Percentiles rank a stretch among this genome's conserved stretches.
phyloP scores from a whole-genome alignment of 2,329 filamentous ascomycete species.

The Fusarium praegraminearum region DNA sequence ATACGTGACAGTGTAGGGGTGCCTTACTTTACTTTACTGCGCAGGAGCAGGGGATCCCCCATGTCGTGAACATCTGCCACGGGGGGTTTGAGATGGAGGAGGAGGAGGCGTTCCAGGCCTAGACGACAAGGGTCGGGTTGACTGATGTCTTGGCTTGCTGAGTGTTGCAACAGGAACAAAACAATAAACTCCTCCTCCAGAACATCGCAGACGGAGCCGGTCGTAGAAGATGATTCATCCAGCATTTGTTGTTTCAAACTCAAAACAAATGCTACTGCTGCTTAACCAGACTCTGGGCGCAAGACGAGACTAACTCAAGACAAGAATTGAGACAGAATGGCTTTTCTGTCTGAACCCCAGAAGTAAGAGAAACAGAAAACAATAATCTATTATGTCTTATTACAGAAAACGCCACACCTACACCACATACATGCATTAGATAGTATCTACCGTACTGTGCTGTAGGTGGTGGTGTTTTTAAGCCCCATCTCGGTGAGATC shows the following conservation, averaged over 20 bases:
- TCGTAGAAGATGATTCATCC: constrained; percentile 28
- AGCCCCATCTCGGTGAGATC: constrained; percentile 33
- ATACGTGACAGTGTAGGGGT: neutral
- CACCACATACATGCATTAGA: neutral
- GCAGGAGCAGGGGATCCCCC: neutral
- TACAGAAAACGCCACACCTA: constrained; percentile 36
- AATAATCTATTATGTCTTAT: constrained; percentile 9
- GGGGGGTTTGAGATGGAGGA: constrained; percentile 6
- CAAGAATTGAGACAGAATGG: constrained; percentile 24
- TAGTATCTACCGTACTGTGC: no score
- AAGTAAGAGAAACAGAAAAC: constrained; percentile 1
- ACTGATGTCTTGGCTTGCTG: constrained; percentile 31
- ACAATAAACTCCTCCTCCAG: constrained; percentile 18
- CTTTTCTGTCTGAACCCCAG: constrained; percentile 15
- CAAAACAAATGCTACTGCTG: constrained; percentile 36
- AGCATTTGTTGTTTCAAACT: constrained; percentile 36
- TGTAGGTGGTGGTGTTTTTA: neutral
- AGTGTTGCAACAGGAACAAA: constrained; percentile 38
- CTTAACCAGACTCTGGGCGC: constrained; percentile 16
- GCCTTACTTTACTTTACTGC: constrained; percentile 4
- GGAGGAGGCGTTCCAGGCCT: constrained; percentile 37
- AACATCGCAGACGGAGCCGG: constrained; percentile 31
- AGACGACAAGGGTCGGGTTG: constrained; percentile 9
- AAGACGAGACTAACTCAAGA: constrained; percentile 34
- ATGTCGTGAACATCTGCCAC: neutral